Evolutionary conservation across 2,329 filamentous ascomycete genomes (phyloP).

Genomic region (Fusarium sp.): DNA sequence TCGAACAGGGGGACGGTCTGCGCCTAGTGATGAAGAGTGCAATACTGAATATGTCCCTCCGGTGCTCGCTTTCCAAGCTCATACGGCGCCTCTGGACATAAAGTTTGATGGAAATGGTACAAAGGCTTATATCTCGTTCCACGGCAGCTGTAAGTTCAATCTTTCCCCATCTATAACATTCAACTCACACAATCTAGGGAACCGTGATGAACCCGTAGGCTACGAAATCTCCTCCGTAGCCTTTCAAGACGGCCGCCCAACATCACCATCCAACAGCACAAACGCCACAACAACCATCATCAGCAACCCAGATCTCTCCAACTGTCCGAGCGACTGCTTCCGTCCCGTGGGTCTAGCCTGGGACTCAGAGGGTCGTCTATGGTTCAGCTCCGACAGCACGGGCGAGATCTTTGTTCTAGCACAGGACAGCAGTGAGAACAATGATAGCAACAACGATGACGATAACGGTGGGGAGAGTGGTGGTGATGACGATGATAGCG

Average conservation of each 20-base stretch:
- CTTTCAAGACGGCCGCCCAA: slow-evolving; percentile 59
- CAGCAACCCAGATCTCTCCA: slow-evolving; percentile 62
- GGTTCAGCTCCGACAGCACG: slow-evolving; percentile 71
- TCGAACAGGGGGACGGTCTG: slow-evolving; percentile 41
- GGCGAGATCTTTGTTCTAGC: slow-evolving; percentile 73
- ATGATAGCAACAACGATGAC: background rate
- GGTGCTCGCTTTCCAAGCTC: slow-evolving; percentile 69
- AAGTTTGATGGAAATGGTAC: slow-evolving; percentile 70
- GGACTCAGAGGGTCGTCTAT: slow-evolving; percentile 66
- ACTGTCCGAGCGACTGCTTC: slow-evolving; percentile 70
- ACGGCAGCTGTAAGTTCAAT: slow-evolving; percentile 72
- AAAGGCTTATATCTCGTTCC: slow-evolving; percentile 75
- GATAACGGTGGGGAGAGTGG: slow-evolving; percentile 4
- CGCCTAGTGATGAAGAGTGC: slow-evolving; percentile 59
- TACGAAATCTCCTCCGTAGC: slow-evolving; percentile 58
- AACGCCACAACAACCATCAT: slow-evolving; percentile 65
- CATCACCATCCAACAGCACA: slow-evolving; percentile 54
- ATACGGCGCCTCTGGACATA: slow-evolving; percentile 79
- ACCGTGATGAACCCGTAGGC: slow-evolving; percentile 56
- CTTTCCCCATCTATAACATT: background rate
- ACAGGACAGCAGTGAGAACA: slow-evolving; percentile 10
- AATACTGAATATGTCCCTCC: slow-evolving; percentile 59
- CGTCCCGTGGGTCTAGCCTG: slow-evolving; percentile 70
- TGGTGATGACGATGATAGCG: slow-evolving; percentile 30
- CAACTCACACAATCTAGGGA: slow-evolving; percentile 47